These are phyloP conservation scores for Russula ochroleuca DNA, from an alignment of 768 basidiomycete genomes.

Conservation along the genomic window DNA sequence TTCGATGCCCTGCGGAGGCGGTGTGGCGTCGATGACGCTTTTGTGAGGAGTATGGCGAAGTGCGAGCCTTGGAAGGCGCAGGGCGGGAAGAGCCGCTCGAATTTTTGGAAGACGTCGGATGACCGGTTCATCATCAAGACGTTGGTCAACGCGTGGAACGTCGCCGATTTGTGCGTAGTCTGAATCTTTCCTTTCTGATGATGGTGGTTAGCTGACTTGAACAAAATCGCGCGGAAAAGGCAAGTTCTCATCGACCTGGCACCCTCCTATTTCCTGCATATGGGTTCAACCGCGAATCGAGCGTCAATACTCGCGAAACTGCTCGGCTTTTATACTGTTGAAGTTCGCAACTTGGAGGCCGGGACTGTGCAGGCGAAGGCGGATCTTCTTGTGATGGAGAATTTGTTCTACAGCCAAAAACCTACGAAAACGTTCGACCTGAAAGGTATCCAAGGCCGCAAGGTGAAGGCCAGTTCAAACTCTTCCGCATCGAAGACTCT, in stretches of 20 bases:
- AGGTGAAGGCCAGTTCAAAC: conserved; percentile 48
- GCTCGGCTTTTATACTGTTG: conserved; percentile 76
- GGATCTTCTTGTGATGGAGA: conserved; percentile 83
- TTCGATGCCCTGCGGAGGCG: conserved; percentile 63
- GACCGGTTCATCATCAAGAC: conserved; percentile 82
- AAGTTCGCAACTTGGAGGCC: conserved; percentile 67
- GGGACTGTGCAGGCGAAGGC: conserved; percentile 60
- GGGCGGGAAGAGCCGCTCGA: conserved; percentile 75
- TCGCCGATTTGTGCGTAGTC: conserved; percentile 66
- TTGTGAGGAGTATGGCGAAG: conserved; percentile 55
- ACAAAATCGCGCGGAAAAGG: conserved; percentile 35
- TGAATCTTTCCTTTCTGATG: no score
- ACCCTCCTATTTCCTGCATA: conserved; percentile 75
- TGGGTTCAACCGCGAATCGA: conserved; percentile 62
- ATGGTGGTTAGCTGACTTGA: background rate
- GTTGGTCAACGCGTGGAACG: conserved; percentile 81
- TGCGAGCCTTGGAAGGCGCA: conserved; percentile 68
- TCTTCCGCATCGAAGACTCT: conserved; percentile 50
- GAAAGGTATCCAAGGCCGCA: conserved; percentile 78
- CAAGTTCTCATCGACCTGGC: conserved; percentile 75
- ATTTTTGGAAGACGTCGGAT: conserved; percentile 80
- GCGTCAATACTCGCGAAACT: conserved; percentile 74
- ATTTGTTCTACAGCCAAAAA: conserved; percentile 68
- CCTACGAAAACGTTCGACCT: conserved; percentile 72
- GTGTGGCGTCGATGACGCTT: conserved; percentile 59